Evolutionary conservation across 1,284 basidiomycete species (phyloP).

Genomic region (Ganoderma lingzhi): DNA sequence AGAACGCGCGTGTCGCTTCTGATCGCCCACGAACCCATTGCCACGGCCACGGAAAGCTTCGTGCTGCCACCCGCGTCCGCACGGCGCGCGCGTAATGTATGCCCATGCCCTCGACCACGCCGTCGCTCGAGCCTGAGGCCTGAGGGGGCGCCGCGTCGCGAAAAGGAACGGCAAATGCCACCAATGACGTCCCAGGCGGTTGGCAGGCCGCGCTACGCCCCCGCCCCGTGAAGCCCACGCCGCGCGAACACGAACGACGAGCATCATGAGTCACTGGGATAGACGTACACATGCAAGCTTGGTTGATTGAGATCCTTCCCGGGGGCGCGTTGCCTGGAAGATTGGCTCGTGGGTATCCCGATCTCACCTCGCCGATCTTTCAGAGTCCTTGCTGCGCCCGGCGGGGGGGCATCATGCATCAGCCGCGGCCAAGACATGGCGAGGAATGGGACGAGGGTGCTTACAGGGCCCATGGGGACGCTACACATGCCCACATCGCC

Average conservation of each 20-base stretch:
- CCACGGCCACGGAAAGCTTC: slow-evolving; percentile 16
- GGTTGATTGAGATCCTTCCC: slow-evolving; percentile 13
- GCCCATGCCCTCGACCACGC: too few relatives aligned
- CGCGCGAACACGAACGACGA: slow-evolving; percentile 7
- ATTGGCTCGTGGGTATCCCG: slow-evolving; percentile 25
- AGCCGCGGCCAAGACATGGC: slow-evolving; percentile 12
- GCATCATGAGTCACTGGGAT: slow-evolving; percentile 15
- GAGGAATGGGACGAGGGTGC: slow-evolving; percentile 11
- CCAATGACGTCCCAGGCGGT: slow-evolving; percentile 7
- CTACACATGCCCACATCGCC: slow-evolving; percentile 32
- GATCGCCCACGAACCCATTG: slow-evolving; percentile 23
- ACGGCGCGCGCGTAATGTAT: background rate
- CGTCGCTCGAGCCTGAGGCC: too few relatives aligned
- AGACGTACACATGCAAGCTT: slow-evolving; percentile 12
- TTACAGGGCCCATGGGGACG: slow-evolving; percentile 18
- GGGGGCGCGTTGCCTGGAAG: slow-evolving; percentile 13
- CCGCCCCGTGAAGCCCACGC: slow-evolving; percentile 7
- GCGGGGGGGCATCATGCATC: slow-evolving; percentile 18
- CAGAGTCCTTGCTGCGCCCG: slow-evolving; percentile 17
- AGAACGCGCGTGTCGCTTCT: slow-evolving; percentile 18
- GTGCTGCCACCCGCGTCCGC: slow-evolving; percentile 4
- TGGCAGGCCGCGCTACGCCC: slow-evolving; percentile 25
- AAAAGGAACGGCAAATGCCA: slow-evolving; percentile 10
- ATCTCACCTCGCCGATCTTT: slow-evolving; percentile 30
- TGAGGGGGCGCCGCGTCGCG: slow-evolving; percentile 3